Evolutionary conservation across 164 flowering plant species (phyloP).

Genomic region (Macadamia tetraphylla): DNA sequence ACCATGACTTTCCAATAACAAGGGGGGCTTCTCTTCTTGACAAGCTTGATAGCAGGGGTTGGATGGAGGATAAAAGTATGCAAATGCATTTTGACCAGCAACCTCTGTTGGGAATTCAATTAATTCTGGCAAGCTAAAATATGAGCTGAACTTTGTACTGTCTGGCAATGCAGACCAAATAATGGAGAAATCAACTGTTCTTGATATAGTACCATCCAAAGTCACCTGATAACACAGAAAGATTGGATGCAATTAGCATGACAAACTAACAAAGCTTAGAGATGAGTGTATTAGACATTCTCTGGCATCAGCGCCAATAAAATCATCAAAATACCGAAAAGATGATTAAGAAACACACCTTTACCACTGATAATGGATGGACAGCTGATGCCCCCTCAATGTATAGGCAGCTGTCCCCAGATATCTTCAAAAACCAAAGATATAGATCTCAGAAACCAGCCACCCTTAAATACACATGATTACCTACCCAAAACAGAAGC

Average conservation of each 20-base stretch:
- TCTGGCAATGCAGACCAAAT: conserved; percentile 80
- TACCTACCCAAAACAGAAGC: no score
- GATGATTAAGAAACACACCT: conserved; percentile 34
- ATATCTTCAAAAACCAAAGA: conserved; percentile 39
- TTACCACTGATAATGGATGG: conserved; percentile 73
- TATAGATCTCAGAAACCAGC: neutral
- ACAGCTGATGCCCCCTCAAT: conserved; percentile 80
- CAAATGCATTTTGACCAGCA: conserved; percentile 81
- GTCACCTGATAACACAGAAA: conserved; percentile 45
- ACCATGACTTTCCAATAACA: conserved; percentile 87
- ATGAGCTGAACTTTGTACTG: conserved; percentile 42
- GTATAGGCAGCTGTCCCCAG: conserved; percentile 47
- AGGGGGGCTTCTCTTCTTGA: conserved; percentile 82
- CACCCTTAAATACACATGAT: no score
- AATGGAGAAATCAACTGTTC: conserved; percentile 49
- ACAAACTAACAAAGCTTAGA: neutral
- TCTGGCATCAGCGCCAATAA: neutral
- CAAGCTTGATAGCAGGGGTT: conserved; percentile 60
- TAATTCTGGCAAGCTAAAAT: conserved; percentile 72
- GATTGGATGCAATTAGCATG: neutral
- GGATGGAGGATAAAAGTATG: conserved; percentile 85
- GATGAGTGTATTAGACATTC: neutral
- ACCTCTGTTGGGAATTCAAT: conserved; percentile 86
- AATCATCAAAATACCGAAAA: neutral
- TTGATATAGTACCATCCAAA: conserved; percentile 40